Evolutionary conservation across 2,329 filamentous ascomycete species (phyloP), one percentile per base, ranked within the genome.

Genomic region (Verticillium nonalfalfae): DNA sequence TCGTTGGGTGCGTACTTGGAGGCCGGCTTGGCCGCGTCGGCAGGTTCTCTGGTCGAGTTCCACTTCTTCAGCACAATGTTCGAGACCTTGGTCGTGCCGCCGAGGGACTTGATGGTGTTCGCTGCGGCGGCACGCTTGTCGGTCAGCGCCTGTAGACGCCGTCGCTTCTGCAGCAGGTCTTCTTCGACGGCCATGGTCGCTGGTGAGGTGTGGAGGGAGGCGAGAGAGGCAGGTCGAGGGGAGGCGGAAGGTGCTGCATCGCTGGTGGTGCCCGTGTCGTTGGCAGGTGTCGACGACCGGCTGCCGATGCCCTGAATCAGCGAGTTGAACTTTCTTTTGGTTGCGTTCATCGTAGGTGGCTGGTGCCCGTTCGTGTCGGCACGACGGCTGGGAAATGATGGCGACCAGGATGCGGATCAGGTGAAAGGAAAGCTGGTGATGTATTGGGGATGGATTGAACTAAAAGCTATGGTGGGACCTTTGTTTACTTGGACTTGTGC

Each of bases 1-100:
- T 95, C 93, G 77, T 88, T 90, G 0, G 95, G 94, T 60, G 90
- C 90, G 76, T 95, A 98, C 68, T 89, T 91, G 1, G 90, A 76
- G 2, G 69, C 72, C 26, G 70, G 66, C n/a, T 72, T 68, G 59
- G 67, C 59, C 3, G 61, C 60, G 40, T 72, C 38, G 65, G 67
- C 62, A 39, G 65, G 57, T 60, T 68, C 61, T 40, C 66, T 61
- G 56, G 66, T 65, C 60, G 67, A 67, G 18, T 65, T 71, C 74
- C 74, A 79, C 63, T 78, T 80, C 63, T 74, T 74, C 60, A 80
- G 67, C 1, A 75, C 70, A 15, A 78, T 69, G 60, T 77, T 78
- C 2, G 78, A 78, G 60, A 80, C 73, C 31, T 71, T 73, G 2
- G 74, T 74, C 18, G 61, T 33, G 65, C 64, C 33, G 63, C 65